These are phyloP conservation scores for Cordia subcordata DNA, from an alignment of 257 asterid species.

Conservation along the genomic window DNA sequence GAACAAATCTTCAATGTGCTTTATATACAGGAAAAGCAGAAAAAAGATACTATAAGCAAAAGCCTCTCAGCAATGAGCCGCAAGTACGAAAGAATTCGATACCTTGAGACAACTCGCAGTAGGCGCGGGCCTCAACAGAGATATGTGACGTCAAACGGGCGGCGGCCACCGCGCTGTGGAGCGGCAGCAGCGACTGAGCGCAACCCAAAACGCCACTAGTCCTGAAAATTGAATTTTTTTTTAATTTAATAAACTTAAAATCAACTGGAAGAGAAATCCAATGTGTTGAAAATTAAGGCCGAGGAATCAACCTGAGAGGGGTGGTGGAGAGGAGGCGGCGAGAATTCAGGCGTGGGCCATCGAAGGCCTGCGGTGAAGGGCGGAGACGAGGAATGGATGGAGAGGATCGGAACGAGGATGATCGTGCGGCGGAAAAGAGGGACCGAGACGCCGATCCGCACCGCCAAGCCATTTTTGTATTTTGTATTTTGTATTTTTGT, in stretches of 20 bases:
- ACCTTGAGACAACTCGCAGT: constrained; percentile 39
- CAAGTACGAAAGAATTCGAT: constrained; percentile 36
- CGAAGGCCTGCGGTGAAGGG: constrained; percentile 11
- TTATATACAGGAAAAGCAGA: no score
- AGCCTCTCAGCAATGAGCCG: constrained; percentile 25
- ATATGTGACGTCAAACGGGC: constrained; percentile 31
- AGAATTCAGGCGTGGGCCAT: constrained; percentile 15
- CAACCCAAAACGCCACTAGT: constrained; percentile 24
- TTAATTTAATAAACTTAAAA: no score
- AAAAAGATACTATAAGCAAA: constrained; percentile 9
- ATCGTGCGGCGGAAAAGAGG: constrained; percentile 18
- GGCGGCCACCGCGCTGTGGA: constrained; percentile 27
- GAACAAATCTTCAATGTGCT: no score
- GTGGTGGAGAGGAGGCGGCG: constrained; percentile 27
- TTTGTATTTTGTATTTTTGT: no score
- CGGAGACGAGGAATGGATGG: constrained; percentile 8
- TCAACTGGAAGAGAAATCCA: background rate
- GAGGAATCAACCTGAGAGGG: constrained; percentile 19
- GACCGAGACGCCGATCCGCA: constrained; percentile 24
- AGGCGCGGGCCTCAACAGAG: constrained; percentile 25
- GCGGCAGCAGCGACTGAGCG: constrained; percentile 33
- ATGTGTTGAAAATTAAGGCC: background rate
- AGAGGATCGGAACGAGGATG: constrained; percentile 15
- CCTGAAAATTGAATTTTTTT: constrained; percentile 7
- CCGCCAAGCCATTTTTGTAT: constrained; percentile 28